phyloP scores from a whole-genome alignment of 345 rosid species.

The Ceriops decandra region DNA sequence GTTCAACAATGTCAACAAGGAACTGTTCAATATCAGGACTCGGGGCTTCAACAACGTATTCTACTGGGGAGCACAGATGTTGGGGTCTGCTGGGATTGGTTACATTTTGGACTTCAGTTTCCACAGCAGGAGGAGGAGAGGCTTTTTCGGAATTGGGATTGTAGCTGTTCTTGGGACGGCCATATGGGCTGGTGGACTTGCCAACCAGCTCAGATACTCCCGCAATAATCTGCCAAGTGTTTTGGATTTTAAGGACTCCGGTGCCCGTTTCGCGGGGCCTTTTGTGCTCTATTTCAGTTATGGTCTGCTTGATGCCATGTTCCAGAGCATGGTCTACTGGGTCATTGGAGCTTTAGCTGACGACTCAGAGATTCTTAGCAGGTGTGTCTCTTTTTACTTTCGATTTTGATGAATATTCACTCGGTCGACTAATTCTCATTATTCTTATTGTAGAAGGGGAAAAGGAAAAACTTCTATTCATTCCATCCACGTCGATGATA shows the following conservation, averaged over 20 bases:
- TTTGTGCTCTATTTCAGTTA: conserved; percentile 70
- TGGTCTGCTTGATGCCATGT: conserved; percentile 87
- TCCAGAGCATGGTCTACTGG: conserved; percentile 91
- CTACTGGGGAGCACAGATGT: conserved; percentile 95
- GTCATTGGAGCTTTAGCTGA: conserved; percentile 85
- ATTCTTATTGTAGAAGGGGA: too few relatives aligned
- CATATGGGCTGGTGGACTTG: conserved; percentile 86
- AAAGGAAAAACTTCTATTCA: too few relatives aligned
- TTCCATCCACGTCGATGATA: too few relatives aligned
- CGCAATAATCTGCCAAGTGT: conserved; percentile 28
- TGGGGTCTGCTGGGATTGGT: conserved; percentile 68
- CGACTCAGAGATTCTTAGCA: conserved; percentile 84
- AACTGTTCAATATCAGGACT: conserved; percentile 63
- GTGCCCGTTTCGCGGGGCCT: conserved; percentile 57
- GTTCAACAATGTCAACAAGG: conserved; percentile 70
- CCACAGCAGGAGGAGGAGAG: conserved; percentile 60
- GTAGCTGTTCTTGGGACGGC: conserved; percentile 58
- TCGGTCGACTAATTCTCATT: too few relatives aligned
- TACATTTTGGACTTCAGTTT: conserved; percentile 76
- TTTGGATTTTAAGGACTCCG: conserved; percentile 74
- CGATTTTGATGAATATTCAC: background rate
- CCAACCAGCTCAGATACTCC: conserved; percentile 55
- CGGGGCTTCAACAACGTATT: conserved; percentile 87
- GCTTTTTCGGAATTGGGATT: conserved; percentile 58
- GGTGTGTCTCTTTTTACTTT: conserved; percentile 31